Conservation (phyloP, 805 yeast genomes). For the Saturnispora besseyi region DNA sequence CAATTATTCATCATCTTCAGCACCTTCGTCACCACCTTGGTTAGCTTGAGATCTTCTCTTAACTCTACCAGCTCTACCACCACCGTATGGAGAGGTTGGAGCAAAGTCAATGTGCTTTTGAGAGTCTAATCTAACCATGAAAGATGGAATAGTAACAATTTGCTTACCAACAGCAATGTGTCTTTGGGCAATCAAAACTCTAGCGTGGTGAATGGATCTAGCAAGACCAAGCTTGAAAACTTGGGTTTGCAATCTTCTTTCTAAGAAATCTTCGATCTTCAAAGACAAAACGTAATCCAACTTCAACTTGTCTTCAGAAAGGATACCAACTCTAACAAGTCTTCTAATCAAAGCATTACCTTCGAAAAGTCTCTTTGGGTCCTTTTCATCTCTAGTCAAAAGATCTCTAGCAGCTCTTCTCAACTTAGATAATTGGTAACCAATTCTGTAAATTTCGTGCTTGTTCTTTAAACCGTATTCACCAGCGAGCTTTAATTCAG, state of each 20-base stretch:
- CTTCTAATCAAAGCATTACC: slow-evolving; percentile 99
- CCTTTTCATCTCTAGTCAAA: slow-evolving; percentile 99
- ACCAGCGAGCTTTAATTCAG: slow-evolving; percentile 99
- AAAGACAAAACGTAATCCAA: slow-evolving; percentile 99
- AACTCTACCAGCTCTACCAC: slow-evolving; percentile 99
- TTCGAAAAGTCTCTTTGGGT: slow-evolving; percentile 99
- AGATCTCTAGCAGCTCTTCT: slow-evolving; percentile 99
- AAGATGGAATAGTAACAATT: slow-evolving; percentile 96
- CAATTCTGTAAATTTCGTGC: slow-evolving; percentile 99
- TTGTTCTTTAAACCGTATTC: slow-evolving; percentile 99
- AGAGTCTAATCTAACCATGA: slow-evolving; percentile 99
- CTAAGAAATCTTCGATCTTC: slow-evolving; percentile 97
- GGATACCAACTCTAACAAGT: slow-evolving; percentile 98
- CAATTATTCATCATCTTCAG: slow-evolving; percentile 52
- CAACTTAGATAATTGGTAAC: slow-evolving; percentile 97
- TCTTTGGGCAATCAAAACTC: slow-evolving; percentile 97
- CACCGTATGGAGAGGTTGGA: slow-evolving; percentile 99
- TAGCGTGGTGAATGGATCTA: slow-evolving; percentile 99
- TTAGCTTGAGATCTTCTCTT: slow-evolving; percentile 84
- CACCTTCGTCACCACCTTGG: slow-evolving; percentile 61
- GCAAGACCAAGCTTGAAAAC: slow-evolving; percentile 99
- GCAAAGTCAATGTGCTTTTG: slow-evolving; percentile 99
- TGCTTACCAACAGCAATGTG: slow-evolving; percentile 99
- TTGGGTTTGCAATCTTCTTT: slow-evolving; percentile 99
- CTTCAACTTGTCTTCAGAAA: slow-evolving; percentile 98